Evolutionary conservation across 192 early-diverging fungal species (phyloP).

Genomic region (Backusella macrospora): DNA sequence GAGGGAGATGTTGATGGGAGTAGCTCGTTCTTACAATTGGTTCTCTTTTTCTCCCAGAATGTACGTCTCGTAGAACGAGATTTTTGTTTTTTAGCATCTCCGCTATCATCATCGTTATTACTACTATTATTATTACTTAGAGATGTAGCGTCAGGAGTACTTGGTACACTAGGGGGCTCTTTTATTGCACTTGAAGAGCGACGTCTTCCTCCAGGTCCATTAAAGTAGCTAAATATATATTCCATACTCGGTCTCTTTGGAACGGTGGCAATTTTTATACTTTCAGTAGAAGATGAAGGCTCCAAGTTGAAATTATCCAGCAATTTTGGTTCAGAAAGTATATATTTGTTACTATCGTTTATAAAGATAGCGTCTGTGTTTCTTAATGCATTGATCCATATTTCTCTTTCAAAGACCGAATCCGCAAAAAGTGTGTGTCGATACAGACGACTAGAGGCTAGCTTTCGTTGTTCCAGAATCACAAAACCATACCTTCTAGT

Average conservation of each 20-base stretch:
- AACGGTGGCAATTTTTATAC: neutral
- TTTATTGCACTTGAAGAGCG: neutral
- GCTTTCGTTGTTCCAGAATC: constrained; percentile 76
- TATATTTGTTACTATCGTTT: constrained; percentile 53
- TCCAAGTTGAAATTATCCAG: neutral
- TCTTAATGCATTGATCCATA: constrained; percentile 79
- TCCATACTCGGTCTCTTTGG: constrained; percentile 6
- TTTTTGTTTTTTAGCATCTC: constrained; percentile 25
- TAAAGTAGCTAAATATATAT: constrained; percentile 39
- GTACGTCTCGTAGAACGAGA: constrained; percentile 21
- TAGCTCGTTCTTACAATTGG: neutral
- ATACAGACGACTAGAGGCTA: constrained; percentile 61
- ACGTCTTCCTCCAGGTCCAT: neutral
- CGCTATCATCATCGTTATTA: neutral
- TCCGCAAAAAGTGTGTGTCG: constrained; percentile 89
- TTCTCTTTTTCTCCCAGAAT: constrained; percentile 33
- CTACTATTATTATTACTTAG: neutral
- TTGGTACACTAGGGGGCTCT: constrained; percentile 4
- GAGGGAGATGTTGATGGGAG: neutral
- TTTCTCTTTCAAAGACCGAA: constrained; percentile 87
- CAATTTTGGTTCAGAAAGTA: constrained; percentile 60
- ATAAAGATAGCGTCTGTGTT: neutral
- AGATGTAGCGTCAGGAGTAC: neutral
- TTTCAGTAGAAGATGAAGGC: constrained; percentile 16
- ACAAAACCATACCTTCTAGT: constrained; percentile 77